A percentile compares a stretch with the other conserved stretches of the same genome.
Evolutionary conservation across 768 basidiomycete genomes (phyloP).

Genomic region (Suillus weaverae): DNA sequence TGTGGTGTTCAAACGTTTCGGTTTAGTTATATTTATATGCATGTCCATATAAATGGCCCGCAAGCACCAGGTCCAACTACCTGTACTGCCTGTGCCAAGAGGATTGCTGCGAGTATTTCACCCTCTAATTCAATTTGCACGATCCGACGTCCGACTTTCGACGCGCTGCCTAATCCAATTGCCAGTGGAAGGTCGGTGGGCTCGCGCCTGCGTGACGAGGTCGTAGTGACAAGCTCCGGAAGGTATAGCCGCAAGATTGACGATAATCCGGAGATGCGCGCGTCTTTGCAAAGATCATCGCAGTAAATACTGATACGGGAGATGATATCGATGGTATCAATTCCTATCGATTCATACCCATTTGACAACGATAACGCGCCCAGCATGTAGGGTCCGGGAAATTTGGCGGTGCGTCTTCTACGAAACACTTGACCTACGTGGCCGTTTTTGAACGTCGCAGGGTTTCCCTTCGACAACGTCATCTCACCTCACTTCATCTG

Average conservation of each 20-base stretch:
- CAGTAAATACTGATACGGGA: not conserved
- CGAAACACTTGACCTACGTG: not conserved
- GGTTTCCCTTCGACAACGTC: not conserved
- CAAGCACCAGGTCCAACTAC: not conserved
- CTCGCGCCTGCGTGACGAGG: not conserved
- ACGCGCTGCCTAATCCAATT: not conserved
- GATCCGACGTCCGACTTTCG: conserved; percentile 1
- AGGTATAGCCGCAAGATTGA: not conserved
- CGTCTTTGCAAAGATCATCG: not conserved
- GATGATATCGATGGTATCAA: conserved; percentile 1
- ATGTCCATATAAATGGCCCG: not conserved
- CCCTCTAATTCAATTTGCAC: not conserved
- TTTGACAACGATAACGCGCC: not conserved
- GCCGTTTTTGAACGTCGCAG: not conserved
- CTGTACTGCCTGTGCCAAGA: not conserved
- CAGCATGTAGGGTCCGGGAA: not conserved
- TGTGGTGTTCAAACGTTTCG: not conserved
- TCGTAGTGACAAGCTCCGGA: not conserved
- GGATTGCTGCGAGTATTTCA: not conserved
- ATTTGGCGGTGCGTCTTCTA: not conserved
- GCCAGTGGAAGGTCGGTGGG: not conserved
- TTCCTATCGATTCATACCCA: not conserved
- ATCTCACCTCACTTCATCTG: not conserved
- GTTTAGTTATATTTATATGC: not conserved
- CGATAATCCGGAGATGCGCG: conserved; percentile 2